Base-by-base conservation (phyloP, 225 moss, liverwort and hornwort species). In the Marchantia paleacea region DNA sequence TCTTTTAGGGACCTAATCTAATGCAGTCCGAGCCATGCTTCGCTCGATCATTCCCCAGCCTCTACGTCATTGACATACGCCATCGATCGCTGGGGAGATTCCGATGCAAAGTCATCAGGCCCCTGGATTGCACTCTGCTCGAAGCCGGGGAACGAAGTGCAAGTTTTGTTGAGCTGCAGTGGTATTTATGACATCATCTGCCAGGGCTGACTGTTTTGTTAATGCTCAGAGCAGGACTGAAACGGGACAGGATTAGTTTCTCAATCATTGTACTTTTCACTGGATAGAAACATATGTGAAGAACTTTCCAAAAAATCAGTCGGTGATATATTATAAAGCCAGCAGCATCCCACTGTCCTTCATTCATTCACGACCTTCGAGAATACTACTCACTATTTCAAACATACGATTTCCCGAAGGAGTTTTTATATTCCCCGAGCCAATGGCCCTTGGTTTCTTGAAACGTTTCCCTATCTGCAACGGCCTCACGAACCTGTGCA, bases 261-360 rank as follows among this genome's bases (percentile, higher is more conserved):
- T 70, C 15, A 70, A 70, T 70, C 47, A 49, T 70, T 70, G 69
- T 70, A 39, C 69, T 47, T 70, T 19, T 15, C 31, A 69, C 20
- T 70, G 19, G 47, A 70, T 22, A 48, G 3, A 29, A 29, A 67
- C 10, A 22, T 39, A 2, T 10, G 69, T 18, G n/a, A 29, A 28
- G 9, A 66, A 66, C 28, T 28, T 66, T 28, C 66, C 66, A 66
- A 28, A 66, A 25, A 28, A 62, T 62, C 66, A 70, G 57, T 70
- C 47, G 69, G 18, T 39, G 12, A 48, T 39, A 28, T 24, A 7
- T 65, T 12, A 65, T 7, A 65, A 11, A 19, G 19, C 19, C 57
- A 4, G 24, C n/a, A 28, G n/a, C n/a, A 65, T 24, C 65, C 25
- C 65, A 24, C 13, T 16, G 58, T 58, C 58, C 20, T 58, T 39